These are phyloP conservation scores for Colletotrichum theobromicola DNA, from an alignment of 2,329 filamentous ascomycete genomes.

Conservation along the genomic window DNA sequence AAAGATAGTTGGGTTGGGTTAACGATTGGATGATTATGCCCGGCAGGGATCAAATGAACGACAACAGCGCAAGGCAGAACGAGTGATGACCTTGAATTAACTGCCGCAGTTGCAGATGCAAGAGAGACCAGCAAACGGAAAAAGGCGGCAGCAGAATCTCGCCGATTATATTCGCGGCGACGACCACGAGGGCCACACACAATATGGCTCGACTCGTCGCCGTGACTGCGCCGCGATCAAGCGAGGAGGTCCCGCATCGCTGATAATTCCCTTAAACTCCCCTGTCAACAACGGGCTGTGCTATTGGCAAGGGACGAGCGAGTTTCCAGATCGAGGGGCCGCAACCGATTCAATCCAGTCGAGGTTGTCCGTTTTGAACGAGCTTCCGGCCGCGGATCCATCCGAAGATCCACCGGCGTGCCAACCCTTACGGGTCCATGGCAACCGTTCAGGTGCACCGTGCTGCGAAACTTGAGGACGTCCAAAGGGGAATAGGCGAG, in stretches of 20 bases:
- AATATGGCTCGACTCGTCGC: not conserved
- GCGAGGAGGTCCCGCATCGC: not conserved
- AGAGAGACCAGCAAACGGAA: not conserved
- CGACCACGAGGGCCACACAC: not conserved
- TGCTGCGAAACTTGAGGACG: not conserved
- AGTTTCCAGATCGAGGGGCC: slow-evolving; percentile 3
- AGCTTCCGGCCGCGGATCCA: not conserved
- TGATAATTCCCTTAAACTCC: not conserved
- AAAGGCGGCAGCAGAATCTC: not conserved
- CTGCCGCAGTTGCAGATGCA: not conserved
- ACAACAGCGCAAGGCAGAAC: slow-evolving; percentile 14
- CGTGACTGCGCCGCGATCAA: not conserved
- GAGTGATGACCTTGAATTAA: slow-evolving; percentile 14
- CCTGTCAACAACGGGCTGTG: not conserved
- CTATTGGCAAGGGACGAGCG: not conserved
- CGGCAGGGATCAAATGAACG: not conserved
- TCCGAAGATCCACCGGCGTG: not conserved
- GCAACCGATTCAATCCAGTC: not conserved
- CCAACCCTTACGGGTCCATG: slow-evolving; percentile 2
- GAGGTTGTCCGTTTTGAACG: not conserved
- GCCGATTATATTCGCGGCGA: not conserved
- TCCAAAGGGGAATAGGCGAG: not conserved
- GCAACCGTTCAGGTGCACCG: not conserved
- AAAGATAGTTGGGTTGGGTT: not conserved
- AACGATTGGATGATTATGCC: not conserved